Evolutionary conservation across 2,329 filamentous ascomycete species (phyloP).

Genomic region (Orbilia javanica): DNA sequence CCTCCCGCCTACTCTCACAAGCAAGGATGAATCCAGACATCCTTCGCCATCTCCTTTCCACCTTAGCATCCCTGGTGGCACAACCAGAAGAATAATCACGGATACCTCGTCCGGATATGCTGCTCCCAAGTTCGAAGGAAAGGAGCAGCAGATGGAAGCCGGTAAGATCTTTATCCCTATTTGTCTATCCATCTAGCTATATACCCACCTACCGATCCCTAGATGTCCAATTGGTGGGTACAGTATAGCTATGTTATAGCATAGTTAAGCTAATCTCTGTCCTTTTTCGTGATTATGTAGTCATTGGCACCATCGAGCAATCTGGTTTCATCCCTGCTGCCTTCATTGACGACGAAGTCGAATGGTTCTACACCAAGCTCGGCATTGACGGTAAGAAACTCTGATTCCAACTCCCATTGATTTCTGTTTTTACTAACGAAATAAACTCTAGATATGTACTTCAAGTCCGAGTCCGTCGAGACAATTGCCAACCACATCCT

Average conservation of each 20-base stretch:
- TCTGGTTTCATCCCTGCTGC: conserved; percentile 87
- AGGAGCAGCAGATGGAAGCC: conserved; percentile 82
- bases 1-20: conserved; percentile 54
- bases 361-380: conserved; percentile 97
- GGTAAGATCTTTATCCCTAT: conserved; percentile 50
- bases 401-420: background rate
- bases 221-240: background rate
- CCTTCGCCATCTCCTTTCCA: conserved; percentile 52
- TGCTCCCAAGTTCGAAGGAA: conserved; percentile 92
- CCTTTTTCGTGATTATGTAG: too few species aligned
- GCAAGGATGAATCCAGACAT: conserved; percentile 56
- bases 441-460: conserved; percentile 62
- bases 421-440: background rate
- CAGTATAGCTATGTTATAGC: background rate
- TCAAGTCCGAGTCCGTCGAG: conserved; percentile 66
- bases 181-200: too few species aligned
- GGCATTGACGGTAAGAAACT: conserved; percentile 79
- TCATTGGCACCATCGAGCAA: conserved; percentile 82
- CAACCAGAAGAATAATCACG: conserved; percentile 74
- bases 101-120: conserved; percentile 94
- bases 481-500: conserved; percentile 95
- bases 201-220: too few species aligned
- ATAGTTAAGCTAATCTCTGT: conserved; percentile 60
- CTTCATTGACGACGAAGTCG: conserved; percentile 85
- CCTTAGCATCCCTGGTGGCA: conserved; percentile 68